Evolutionary conservation across 108 stramenopile genomes (phyloP), one percentile per base, ranked within the genome.

Genomic region (Skeletonema potamos): DNA sequence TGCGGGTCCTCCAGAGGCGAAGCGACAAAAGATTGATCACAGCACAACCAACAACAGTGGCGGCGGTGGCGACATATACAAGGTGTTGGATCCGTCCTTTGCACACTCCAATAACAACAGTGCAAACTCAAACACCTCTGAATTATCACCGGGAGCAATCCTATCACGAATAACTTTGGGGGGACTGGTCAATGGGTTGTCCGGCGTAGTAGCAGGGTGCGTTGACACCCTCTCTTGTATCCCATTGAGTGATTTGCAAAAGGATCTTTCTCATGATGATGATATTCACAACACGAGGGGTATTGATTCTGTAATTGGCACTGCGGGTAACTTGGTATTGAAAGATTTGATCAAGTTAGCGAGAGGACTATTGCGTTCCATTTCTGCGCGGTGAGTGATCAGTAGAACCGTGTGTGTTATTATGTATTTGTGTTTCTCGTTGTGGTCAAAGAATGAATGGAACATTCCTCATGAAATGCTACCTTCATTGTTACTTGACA

Each of bases 131-230:
- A 27, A 32, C 27, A 37, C 68, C 17, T 63, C 71, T 66, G 60
- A 82, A 62, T 58, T 66, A 64, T 22, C 57, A 51, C 70, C 54
- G 0, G 90, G 89, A 41, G 88, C 86, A 2, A 88, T 88, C 24
- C 32, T 93, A 1, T 77, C 85, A 24, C 84, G 90, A 55, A 62
- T 93, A 58, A 78, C 83, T 8, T 32, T 90, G n/a, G 88, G 85
- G 1, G 92, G 92, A n/a, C 39, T 88, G 18, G 74, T 90, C 24
- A 94, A 94, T 79, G 92, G 73, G 11, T 26, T 94, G 58, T 62
- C 86, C 4, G 89, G 84, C 13, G 70, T 78, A 9, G 70, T 29
- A 13, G 84, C 79, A 3, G 92, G 92, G 6, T 27, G 83, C 28
- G 88, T 90, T 1, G 72, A 80, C 39, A 70, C 73, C 24, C 39